A percentile compares a stretch with the other conserved stretches of the same genome.
phyloP scores from a whole-genome alignment of 2,329 filamentous ascomycete species.

The Monilinia fructicola region DNA sequence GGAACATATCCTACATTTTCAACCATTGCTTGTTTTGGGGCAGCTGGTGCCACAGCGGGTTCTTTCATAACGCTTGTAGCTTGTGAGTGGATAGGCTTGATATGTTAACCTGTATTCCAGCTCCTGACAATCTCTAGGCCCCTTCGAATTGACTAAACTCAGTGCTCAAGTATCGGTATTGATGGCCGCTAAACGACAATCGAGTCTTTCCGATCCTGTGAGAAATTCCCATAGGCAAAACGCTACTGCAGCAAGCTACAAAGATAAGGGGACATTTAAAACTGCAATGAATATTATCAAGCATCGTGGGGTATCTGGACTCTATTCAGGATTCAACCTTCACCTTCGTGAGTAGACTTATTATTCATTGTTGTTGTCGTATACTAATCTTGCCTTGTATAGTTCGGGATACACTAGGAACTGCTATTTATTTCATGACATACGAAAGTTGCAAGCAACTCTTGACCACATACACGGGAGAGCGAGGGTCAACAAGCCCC shows the following conservation, averaged over 20 bases:
- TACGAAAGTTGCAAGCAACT: conserved; percentile 86
- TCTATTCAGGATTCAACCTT: conserved; percentile 78
- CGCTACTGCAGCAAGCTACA: conserved; percentile 60
- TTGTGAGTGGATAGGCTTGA: conserved; percentile 54
- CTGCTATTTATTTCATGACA: conserved; percentile 83
- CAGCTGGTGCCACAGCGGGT: conserved; percentile 75
- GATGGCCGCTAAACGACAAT: conserved; percentile 59
- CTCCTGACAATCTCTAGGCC: conserved; percentile 49
- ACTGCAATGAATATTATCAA: conserved; percentile 76
- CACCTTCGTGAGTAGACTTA: conserved; percentile 69
- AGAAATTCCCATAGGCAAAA: conserved; percentile 23
- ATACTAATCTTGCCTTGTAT: conserved; percentile 25
- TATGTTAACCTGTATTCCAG: conserved; percentile 8
- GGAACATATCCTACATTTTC: conserved; percentile 71
- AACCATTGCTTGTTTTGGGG: conserved; percentile 73
- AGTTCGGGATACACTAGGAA: conserved; percentile 83
- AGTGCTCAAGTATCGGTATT: conserved; percentile 82
- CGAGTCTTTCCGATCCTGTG: conserved; percentile 40
- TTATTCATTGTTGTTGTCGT: background rate
- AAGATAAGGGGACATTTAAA: conserved; percentile 73
- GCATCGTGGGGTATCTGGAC: conserved; percentile 68
- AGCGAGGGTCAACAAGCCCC: conserved; percentile 74
- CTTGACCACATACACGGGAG: conserved; percentile 70
- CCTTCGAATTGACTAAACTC: conserved; percentile 87
- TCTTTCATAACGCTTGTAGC: conserved; percentile 77